phyloP scores from a whole-genome alignment of 1,284 basidiomycete genomes.

The Waitea zeae region DNA sequence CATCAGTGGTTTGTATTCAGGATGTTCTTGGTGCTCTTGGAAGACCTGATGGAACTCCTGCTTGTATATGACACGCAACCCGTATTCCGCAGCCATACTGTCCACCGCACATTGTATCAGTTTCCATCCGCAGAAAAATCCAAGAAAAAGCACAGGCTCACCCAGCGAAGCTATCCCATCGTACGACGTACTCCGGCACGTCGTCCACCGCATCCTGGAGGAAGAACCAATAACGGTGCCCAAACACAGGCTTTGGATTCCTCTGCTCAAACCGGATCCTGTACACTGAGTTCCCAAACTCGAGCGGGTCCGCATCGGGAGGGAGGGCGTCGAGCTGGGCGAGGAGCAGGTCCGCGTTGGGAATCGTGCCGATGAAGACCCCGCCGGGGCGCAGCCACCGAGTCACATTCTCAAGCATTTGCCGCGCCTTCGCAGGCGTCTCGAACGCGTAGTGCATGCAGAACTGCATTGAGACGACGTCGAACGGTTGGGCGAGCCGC shows the following conservation, averaged over 20 bases:
- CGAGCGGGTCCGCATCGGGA: conserved; percentile 36
- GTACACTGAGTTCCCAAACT: conserved; percentile 88
- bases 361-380: conserved; percentile 87
- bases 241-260: conserved; percentile 50
- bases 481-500: conserved; percentile 47
- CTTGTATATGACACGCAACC: conserved; percentile 61
- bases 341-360: conserved; percentile 69
- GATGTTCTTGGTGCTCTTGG: conserved; percentile 54
- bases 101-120: conserved; percentile 6
- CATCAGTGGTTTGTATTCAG: conserved; percentile 67
- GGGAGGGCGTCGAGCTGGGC: conserved; percentile 54
- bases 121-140: not conserved
- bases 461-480: conserved; percentile 96
- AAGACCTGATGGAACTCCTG: conserved; percentile 84
- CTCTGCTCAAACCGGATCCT: conserved; percentile 71
- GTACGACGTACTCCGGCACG: conserved; percentile 92
- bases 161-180: conserved; percentile 86
- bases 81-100: conserved; percentile 76
- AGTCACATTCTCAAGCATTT: conserved; percentile 89
- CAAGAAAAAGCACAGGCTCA: conserved; percentile 19
- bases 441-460: conserved; percentile 99
- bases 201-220: conserved; percentile 91
- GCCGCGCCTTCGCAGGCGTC: conserved; percentile 65
- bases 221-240: conserved; percentile 90
- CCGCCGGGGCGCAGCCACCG: conserved; percentile 72